Evolutionary conservation across 2,329 filamentous ascomycete genomes (phyloP).

Genomic region (Talaromyces piceae): DNA sequence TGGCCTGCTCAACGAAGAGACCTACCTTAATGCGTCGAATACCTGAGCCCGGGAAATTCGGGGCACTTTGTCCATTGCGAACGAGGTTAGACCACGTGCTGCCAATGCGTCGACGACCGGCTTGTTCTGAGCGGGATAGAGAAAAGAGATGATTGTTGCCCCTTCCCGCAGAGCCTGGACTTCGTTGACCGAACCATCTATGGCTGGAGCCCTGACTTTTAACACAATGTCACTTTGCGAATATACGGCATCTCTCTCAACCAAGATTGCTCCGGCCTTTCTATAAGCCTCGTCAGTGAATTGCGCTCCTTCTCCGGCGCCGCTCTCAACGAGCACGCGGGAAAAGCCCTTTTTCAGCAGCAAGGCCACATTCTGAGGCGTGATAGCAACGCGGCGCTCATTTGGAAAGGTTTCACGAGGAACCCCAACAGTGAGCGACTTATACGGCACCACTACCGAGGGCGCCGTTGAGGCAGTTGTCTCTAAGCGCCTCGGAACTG

Average conservation of each 20-base stretch:
- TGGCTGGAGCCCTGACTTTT: conserved; percentile 70
- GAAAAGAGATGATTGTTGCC: conserved; percentile 71
- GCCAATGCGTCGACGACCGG: conserved; percentile 66
- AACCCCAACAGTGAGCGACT: conserved; percentile 66
- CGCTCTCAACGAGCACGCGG: conserved; percentile 68
- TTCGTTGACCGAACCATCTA: conserved; percentile 51
- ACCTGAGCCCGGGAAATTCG: conserved; percentile 82
- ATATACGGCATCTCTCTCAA: conserved; percentile 65
- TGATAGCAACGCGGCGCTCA: conserved; percentile 77
- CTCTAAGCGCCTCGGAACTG: neutral
- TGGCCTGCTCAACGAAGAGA: neutral
- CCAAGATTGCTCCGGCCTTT: conserved; percentile 68
- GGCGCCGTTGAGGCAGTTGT: conserved; percentile 8
- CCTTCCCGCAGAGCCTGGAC: conserved; percentile 60
- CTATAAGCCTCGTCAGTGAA: conserved; percentile 72
- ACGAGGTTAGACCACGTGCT: conserved; percentile 62
- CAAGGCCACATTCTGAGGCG: conserved; percentile 72
- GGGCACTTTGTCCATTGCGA: conserved; percentile 91
- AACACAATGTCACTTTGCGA: conserved; percentile 68
- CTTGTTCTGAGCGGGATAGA: conserved; percentile 77
- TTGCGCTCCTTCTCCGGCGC: conserved; percentile 69
- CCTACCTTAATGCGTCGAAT: conserved; percentile 65
- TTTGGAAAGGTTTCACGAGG: conserved; percentile 70
- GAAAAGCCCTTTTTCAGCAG: conserved; percentile 80
- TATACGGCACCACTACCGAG: conserved; percentile 49